Evolutionary conservation across 148 eudicot species (phyloP).

Genomic region (Chenopodium suecicum): DNA sequence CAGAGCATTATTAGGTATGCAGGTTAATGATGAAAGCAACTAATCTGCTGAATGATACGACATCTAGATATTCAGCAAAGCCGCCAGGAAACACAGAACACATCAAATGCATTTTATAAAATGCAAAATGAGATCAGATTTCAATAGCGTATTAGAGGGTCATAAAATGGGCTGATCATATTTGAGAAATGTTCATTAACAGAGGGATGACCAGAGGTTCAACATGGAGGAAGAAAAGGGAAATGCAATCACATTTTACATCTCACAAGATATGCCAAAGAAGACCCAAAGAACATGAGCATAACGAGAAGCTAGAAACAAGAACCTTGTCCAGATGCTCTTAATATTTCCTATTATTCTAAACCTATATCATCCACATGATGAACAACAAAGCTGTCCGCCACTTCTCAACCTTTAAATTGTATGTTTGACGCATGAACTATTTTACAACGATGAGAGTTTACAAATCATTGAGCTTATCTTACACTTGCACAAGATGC

Average conservation of each 20-base stretch:
- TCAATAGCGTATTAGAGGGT: background rate
- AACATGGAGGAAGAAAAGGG: background rate
- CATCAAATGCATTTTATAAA: background rate
- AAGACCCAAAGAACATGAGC: background rate
- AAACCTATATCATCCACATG: too few species aligned
- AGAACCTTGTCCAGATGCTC: background rate
- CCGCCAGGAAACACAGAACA: background rate
- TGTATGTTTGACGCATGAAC: background rate
- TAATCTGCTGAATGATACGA: background rate
- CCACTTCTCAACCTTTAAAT: background rate
- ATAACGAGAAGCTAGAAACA: background rate
- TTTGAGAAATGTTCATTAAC: background rate
- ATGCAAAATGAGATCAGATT: background rate
- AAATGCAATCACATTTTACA: background rate
- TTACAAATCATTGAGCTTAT: background rate
- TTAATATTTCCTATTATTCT: background rate
- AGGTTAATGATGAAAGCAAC: background rate
- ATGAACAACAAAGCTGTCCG: background rate
- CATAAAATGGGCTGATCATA: background rate
- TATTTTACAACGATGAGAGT: background rate
- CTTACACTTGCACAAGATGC: background rate
- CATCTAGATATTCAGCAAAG: background rate
- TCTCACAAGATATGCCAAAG: background rate
- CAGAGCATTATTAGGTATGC: background rate
- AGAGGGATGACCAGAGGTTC: background rate